phyloP scores from a whole-genome alignment of 768 basidiomycete genomes.

The Leccinum boreale region DNA sequence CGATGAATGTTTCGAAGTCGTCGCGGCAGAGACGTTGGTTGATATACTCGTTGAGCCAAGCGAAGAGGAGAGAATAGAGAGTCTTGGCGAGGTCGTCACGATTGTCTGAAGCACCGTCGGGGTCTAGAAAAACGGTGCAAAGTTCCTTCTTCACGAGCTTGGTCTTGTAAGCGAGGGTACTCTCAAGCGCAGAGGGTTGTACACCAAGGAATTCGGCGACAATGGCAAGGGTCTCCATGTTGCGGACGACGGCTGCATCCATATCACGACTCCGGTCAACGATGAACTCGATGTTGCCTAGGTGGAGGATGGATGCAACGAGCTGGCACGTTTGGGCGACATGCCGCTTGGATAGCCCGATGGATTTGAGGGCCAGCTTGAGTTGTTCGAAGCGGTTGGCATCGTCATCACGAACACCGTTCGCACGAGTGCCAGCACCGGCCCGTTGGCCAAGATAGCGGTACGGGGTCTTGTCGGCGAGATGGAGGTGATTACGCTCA shows the following conservation, averaged over 20 bases:
- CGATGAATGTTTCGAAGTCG: conserved; percentile 89
- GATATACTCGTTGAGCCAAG: conserved; percentile 95
- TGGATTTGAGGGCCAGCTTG: conserved; percentile 88
- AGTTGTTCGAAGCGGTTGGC: conserved; percentile 86
- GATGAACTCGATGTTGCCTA: conserved; percentile 93
- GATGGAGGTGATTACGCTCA: conserved; percentile 83
- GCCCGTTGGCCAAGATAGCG: conserved; percentile 78
- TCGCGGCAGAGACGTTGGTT: conserved; percentile 94
- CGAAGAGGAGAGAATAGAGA: conserved; percentile 90
- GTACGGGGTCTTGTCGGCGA: conserved; percentile 78
- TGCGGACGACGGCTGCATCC: conserved; percentile 90
- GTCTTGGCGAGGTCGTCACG: conserved; percentile 93
- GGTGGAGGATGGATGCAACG: conserved; percentile 91
- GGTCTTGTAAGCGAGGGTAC: conserved; percentile 84
- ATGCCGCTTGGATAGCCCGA: conserved; percentile 91
- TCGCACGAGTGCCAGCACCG: conserved; percentile 24
- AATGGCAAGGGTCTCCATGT: conserved; percentile 74
- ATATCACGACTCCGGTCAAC: conserved; percentile 81
- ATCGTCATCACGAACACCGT: conserved; percentile 69
- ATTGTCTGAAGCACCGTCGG: conserved; percentile 90
- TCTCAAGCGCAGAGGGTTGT: conserved; percentile 66
- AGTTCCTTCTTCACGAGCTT: conserved; percentile 93
- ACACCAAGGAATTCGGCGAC: conserved; percentile 94
- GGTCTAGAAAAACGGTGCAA: conserved; percentile 95
- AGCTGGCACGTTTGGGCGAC: conserved; percentile 97